phyloP scores from a whole-genome alignment of 2,329 filamentous ascomycete genomes.

The Grosmannia clavigera region DNA sequence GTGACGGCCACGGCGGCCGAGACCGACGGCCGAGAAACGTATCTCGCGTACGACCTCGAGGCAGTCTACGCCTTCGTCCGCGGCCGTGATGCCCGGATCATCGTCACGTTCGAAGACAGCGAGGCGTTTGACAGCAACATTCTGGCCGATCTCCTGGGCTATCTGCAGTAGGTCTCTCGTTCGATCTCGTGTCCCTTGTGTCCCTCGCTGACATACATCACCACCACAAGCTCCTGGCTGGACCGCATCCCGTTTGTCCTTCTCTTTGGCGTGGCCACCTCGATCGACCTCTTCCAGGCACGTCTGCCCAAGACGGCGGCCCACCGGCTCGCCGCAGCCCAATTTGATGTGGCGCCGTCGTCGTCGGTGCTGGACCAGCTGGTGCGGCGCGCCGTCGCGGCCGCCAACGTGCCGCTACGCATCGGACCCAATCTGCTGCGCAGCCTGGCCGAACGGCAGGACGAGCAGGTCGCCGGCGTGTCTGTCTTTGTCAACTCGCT shows the following conservation, averaged over 20 bases:
- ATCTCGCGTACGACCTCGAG: constrained; percentile 69
- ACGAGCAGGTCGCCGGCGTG: constrained; percentile 65
- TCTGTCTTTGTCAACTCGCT: constrained; percentile 59
- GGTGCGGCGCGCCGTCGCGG: constrained; percentile 52
- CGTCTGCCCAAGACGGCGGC: constrained; percentile 58
- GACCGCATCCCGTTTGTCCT: constrained; percentile 66
- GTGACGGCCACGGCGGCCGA: constrained; percentile 16
- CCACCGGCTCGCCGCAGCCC: constrained; percentile 52
- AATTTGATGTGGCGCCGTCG: constrained; percentile 68
- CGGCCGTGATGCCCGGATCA: constrained; percentile 33
- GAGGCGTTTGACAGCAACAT: constrained; percentile 66
- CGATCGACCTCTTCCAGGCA: constrained; percentile 66
- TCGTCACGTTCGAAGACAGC: constrained; percentile 68
- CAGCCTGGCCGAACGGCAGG: constrained; percentile 57
- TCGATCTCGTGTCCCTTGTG: neutral
- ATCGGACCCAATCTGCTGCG: constrained; percentile 52
- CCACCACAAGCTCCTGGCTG: constrained; percentile 41
- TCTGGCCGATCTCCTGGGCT: constrained; percentile 55
- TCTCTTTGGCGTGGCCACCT: constrained; percentile 71
- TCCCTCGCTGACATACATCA: neutral
- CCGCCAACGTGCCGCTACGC: constrained; percentile 41
- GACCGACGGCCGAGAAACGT: constrained; percentile 37
- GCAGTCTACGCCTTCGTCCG: constrained; percentile 48
- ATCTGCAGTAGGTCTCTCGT: neutral
- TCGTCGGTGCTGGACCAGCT: constrained; percentile 60